phyloP scores from a whole-genome alignment of 192 early-diverging fungal species.

The Umbelopsis vinacea region DNA sequence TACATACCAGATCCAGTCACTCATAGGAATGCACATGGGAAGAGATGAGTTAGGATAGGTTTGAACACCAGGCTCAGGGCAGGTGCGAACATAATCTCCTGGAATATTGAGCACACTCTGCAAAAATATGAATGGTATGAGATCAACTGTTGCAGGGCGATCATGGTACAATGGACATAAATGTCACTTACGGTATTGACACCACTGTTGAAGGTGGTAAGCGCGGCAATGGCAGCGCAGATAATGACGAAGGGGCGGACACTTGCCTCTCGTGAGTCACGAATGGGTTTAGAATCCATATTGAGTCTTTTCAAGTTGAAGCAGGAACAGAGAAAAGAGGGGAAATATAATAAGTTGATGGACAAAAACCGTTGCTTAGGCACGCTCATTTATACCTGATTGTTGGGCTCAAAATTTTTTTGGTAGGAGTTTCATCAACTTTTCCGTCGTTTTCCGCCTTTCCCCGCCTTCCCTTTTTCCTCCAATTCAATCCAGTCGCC shows the following conservation, averaged over 20 bases:
- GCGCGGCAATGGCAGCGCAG: constrained; percentile 33
- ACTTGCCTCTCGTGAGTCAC: constrained; percentile 27
- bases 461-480: constrained; percentile 8
- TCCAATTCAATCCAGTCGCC: background rate
- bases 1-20: constrained; percentile 49
- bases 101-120: constrained; percentile 57
- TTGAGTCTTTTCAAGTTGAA: too few species aligned
- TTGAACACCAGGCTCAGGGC: constrained; percentile 39
- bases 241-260: constrained; percentile 37
- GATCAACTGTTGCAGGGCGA: background rate
- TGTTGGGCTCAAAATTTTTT: background rate
- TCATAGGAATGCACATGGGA: constrained; percentile 41
- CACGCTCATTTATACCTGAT: background rate
- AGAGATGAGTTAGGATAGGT: constrained; percentile 37
- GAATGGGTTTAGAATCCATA: constrained; percentile 20
- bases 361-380: background rate
- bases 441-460: constrained; percentile 21
- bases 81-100: constrained; percentile 58
- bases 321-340: too few species aligned
- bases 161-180: background rate
- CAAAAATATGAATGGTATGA: background rate
- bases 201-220: constrained; percentile 40
- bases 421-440: background rate
- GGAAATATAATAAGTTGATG: background rate
- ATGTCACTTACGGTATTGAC: constrained; percentile 30